Evolutionary conservation across 2,329 filamentous ascomycete species (phyloP), one percentile per base, ranked within the genome.

Genomic region (Dactylellina sp.): DNA sequence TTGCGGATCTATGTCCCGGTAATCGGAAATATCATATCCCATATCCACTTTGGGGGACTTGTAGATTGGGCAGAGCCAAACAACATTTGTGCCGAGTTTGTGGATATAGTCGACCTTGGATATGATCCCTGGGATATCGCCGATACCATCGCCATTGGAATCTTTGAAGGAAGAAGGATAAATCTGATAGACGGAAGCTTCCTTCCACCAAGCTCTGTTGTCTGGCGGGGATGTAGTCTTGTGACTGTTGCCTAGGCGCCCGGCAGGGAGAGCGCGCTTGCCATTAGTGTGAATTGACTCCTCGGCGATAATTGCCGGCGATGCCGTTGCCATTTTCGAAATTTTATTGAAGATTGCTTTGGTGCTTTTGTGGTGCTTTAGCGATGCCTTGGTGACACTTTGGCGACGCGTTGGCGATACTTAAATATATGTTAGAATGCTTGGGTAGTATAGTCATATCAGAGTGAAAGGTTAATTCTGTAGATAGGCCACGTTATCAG

Each of bases 21-120:
- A 91, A 79, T 91, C 85, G 22, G 86, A 84, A 53, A 90, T 87
- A 78, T 90, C 89, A 78, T 90, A 90, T 35, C 88, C 88, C 88
- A 90, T 89, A 76, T 90, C 88, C 1, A 86, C 81, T 77, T 89
- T 86, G 0, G 89, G 89, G 11, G 84, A 86, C 74, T 88, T 85
- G 77, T 86, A 88, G 79, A 89, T 42, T 22, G 84, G 84, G 0
- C 83, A 85, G 0, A 86, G 80, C 87, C 87, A 89, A 18, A 89
- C 82, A n/a, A 87, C 84, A 75, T 89, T 86, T 1, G 87, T 82
- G 0, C 88, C 89, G 0, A 90, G 82, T 1, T 86, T 82, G 57
- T 86, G 83, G 53, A 91, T 82, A 78, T 91, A 89, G 78, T 89
- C 87, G 1, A 91, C 80, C 78, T 89, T 85, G 7, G 86, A 86